A percentile compares a stretch with the other conserved stretches of the same genome.
These are phyloP conservation scores for Stipa capillata DNA, from an alignment of 176 grass and related monocot genomes.

Conservation along the genomic window DNA sequence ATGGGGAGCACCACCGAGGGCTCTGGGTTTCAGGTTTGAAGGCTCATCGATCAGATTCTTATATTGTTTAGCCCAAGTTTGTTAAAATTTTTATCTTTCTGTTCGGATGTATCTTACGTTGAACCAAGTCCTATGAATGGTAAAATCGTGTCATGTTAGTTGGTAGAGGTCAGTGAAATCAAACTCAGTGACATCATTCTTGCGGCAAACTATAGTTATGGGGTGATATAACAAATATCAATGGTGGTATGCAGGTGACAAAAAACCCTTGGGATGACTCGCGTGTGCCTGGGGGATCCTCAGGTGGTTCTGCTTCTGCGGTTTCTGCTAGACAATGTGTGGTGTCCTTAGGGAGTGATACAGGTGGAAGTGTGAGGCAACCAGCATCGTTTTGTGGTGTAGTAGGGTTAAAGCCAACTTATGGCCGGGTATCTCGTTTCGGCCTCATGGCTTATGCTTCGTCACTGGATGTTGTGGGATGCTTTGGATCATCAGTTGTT, in stretches of 20 bases:
- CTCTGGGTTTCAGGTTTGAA: slow-evolving; percentile 72
- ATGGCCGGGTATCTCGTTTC: slow-evolving; percentile 86
- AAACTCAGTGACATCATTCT: background rate
- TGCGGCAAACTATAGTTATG: background rate
- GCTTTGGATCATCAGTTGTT: slow-evolving; percentile 65
- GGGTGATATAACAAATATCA: background rate
- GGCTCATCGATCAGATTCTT: background rate
- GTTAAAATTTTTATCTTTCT: background rate
- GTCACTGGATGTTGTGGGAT: slow-evolving; percentile 83
- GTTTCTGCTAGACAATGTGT: slow-evolving; percentile 85
- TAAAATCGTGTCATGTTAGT: background rate
- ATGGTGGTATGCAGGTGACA: slow-evolving; percentile 54
- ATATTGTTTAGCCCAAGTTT: background rate
- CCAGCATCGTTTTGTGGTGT: slow-evolving; percentile 94
- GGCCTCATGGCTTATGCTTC: slow-evolving; percentile 97
- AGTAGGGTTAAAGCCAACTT: slow-evolving; percentile 88
- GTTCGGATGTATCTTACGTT: background rate
- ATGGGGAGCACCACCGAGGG: slow-evolving; percentile 98
- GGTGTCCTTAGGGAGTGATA: slow-evolving; percentile 86
- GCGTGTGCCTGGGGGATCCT: slow-evolving; percentile 83
- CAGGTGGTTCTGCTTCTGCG: slow-evolving; percentile 82
- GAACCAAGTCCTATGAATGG: background rate
- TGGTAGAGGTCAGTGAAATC: background rate
- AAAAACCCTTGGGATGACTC: slow-evolving; percentile 87
- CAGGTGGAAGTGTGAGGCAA: slow-evolving; percentile 95